Base-by-base conservation (phyloP, 179 eudicot species). In the Drosera spatulata region DNA sequence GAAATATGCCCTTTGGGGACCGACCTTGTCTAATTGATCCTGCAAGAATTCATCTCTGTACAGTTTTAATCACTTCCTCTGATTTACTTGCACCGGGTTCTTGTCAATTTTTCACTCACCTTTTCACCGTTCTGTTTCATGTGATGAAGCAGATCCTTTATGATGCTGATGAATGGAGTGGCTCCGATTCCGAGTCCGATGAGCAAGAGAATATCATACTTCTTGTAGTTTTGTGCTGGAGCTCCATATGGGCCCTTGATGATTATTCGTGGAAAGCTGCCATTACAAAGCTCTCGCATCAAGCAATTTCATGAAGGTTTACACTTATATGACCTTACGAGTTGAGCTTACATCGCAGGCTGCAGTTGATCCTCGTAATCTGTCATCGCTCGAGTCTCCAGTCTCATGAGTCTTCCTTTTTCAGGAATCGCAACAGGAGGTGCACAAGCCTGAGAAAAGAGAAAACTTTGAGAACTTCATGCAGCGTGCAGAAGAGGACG, bases 161-260 rank as follows among this genome's bases (percentile, higher is more conserved):
- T 66, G 48, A 90, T 94, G 77, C 97, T 94, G 67, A 94, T 80
- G 61, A 94, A 83, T 62, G 96, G 99, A 55, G 99, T 94, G 61
- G 99, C 99, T 83, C 96, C 99, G 39, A 94, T 94, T 3, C 99
- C 99, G 33, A 94, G 74, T 42, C 99, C 99, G 56, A 93, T 57
- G 52, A 93, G 97, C 58, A 90, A 56, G 15, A 93, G 82, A 12
- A 85, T 79, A 71, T 90, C 97, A 43, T 82, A 93, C 64, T 89
- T 80, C 58, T 79, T 81, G 76, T 83, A 93, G 68, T 80, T 76
- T 61, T 93, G 99, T 54, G 97, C 93, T 13, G 99, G 99, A 47
- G 99, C 99, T 50, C 99, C 99, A 49, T 84, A 89, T 48, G 99
- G 95, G 12, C 99, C 99, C 73, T 86, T 86, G 62, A 93, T 80